Base-by-base conservation (phyloP, 2,329 filamentous ascomycete genomes). In the Colletotrichum musicola region DNA sequence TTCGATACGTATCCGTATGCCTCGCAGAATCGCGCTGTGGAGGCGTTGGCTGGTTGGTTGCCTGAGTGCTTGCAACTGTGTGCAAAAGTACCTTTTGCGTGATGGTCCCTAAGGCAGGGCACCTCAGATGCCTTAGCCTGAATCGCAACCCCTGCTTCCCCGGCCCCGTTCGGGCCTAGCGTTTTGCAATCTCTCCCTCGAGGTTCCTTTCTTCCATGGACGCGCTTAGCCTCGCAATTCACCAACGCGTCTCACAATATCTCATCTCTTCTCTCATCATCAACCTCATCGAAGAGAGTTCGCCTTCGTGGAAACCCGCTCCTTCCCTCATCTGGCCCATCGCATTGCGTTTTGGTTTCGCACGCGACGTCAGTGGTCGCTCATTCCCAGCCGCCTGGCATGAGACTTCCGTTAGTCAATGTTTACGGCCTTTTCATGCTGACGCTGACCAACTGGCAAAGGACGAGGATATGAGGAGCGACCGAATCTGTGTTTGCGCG, bases 191-290 rank as follows among this genome's bases (percentile, higher is more conserved):
- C 67, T 69, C 67, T 69, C 67, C 67, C 66, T 69, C 55, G 27
- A 69, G 30, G 56, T 63, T 53, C 57, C 60, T 35, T 57, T 54
- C 64, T 62, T 54, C 46, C 63, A 67, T 62, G 67, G 57, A 69
- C 67, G 67, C 67, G 67, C 67, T 68, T 69, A 68, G 58, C 58
- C 58, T 69, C 67, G 40, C 57, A 68, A 53, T 67, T 63, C 67
- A 56, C 57, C 64, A 69, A 69, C 67, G 67, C 67, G 67, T 69
- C 67, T 69, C 67, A 68, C 66, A 65, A 57, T 57, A 69, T 69
- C 66, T 65, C 62, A 66, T 51, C 66, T 66, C 56, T 60, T 60
- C 56, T 63, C 60, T 69, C 62, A 69, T 56, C 66, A 69, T 69
- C 66, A 66, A 60, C 62, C 56, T 69, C 66, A 69, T 69, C 66